A percentile compares a stretch with the other conserved stretches of the same genome.
phyloP scores from a whole-genome alignment of 805 yeast species.

The Candida yuanshanica region DNA sequence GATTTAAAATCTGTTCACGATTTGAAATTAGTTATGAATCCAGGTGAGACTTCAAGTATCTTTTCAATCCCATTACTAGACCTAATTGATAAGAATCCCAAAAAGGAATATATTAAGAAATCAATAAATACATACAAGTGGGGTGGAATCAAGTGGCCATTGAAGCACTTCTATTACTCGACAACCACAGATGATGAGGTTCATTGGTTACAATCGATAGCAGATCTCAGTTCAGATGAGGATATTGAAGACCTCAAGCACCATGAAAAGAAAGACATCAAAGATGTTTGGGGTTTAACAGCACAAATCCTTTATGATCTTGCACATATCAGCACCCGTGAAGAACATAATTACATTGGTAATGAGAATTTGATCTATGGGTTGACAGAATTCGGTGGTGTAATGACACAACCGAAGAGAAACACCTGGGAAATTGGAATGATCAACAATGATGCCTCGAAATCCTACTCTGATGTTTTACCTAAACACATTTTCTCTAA shows the following conservation, averaged over 20 bases:
- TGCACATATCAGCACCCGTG: conserved; percentile 44
- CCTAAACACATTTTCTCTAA: conserved; percentile 23
- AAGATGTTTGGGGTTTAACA: conserved; percentile 80
- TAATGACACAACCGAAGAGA: conserved; percentile 43
- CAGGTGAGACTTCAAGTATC: conserved; percentile 70
- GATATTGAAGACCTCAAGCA: conserved; percentile 22
- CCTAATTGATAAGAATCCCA: conserved; percentile 30
- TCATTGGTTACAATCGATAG: conserved; percentile 56
- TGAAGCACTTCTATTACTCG: conserved; percentile 59
- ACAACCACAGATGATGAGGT: conserved; percentile 49
- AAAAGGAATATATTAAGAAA: conserved; percentile 28
- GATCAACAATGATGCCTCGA: conserved; percentile 32
- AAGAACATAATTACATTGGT: conserved; percentile 36
- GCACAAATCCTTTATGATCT: conserved; percentile 74
- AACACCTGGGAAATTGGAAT: conserved; percentile 49
- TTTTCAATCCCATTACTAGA: conserved; percentile 69
- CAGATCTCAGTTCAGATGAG: conserved; percentile 54
- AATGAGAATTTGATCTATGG: conserved; percentile 64
- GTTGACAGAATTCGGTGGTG: conserved; percentile 47
- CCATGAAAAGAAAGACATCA: conserved; percentile 39
- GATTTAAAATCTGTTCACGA: conserved; percentile 21
- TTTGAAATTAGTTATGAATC: conserved; percentile 48
- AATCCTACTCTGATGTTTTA: conserved; percentile 28
- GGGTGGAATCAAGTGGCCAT: conserved; percentile 69
- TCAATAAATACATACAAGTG: conserved; percentile 41